phyloP scores from a whole-genome alignment of 1,139 yeast species.

The Suhomyces taliae region DNA sequence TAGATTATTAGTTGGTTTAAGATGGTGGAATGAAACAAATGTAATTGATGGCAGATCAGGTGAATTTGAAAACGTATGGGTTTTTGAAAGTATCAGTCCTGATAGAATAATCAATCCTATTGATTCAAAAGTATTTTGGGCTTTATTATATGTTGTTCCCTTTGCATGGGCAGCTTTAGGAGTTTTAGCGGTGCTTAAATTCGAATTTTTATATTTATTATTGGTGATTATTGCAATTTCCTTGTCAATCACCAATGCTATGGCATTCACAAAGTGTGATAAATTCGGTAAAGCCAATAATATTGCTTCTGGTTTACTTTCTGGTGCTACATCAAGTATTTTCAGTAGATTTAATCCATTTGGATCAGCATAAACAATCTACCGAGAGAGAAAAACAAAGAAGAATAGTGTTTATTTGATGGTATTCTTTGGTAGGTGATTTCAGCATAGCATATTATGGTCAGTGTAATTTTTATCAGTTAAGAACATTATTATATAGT shows the following conservation, averaged over 20 bases:
- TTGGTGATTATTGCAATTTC: conserved; percentile 65
- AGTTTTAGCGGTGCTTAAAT: conserved; percentile 70
- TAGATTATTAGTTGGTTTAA: conserved; percentile 79
- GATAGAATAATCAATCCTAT: conserved; percentile 83
- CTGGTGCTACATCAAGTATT: conserved; percentile 48
- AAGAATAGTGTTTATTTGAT: too few relatives aligned
- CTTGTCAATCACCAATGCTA: conserved; percentile 75
- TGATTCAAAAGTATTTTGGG: conserved; percentile 88
- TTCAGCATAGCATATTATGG: too few relatives aligned
- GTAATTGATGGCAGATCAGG: conserved; percentile 44
- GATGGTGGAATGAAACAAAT: conserved; percentile 90
- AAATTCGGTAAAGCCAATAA: conserved; percentile 81
- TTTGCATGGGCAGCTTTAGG: conserved; percentile 73
- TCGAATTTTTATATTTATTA: conserved; percentile 72
- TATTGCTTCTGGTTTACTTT: conserved; percentile 50
- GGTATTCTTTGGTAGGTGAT: too few relatives aligned
- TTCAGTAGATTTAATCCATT: conserved; percentile 53
- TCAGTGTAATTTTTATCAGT: too few relatives aligned
- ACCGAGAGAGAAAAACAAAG: neutral
- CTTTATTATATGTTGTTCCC: conserved; percentile 72
- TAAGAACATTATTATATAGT: too few relatives aligned
- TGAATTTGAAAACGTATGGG: conserved; percentile 72
- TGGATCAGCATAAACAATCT: neutral
- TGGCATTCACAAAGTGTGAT: conserved; percentile 90
- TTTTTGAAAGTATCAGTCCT: conserved; percentile 85